Conservation (phyloP, 208 protist genomes). For the Leishmania braziliensis region DNA sequence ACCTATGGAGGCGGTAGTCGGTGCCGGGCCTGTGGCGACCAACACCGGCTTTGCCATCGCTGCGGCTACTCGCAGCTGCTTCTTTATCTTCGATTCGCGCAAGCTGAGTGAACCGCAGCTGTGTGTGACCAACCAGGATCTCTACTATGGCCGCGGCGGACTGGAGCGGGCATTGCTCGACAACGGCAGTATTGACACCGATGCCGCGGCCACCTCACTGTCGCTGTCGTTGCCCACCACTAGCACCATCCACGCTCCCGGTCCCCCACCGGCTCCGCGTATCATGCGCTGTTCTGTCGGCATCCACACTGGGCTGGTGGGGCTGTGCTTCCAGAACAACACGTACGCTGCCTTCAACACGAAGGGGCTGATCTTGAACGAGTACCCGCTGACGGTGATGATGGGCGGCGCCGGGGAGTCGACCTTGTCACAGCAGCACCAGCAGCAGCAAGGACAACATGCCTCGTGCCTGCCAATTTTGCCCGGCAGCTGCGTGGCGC, state of each 20-base stretch:
- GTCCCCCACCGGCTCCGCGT: conserved; percentile 19
- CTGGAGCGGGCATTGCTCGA: background rate
- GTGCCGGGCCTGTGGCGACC: conserved; percentile 36
- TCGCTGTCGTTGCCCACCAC: background rate
- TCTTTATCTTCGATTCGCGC: conserved; percentile 79
- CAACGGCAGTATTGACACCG: background rate
- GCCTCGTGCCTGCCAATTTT: conserved; percentile 18
- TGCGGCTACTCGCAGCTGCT: conserved; percentile 48
- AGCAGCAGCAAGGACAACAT: conserved; percentile 3
- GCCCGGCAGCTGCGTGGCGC: conserved; percentile 58
- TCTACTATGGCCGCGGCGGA: conserved; percentile 36
- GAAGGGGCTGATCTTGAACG: conserved; percentile 58
- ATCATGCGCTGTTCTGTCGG: conserved; percentile 70
- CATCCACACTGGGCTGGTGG: conserved; percentile 76
- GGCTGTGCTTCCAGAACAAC: conserved; percentile 70
- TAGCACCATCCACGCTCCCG: background rate
- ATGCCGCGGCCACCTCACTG: background rate
- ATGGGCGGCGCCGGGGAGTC: conserved; percentile 11
- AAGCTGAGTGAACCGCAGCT: conserved; percentile 60
- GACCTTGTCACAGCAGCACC: conserved; percentile 17
- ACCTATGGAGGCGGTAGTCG: conserved; percentile 37
- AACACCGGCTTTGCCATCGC: conserved; percentile 56
- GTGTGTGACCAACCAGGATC: conserved; percentile 28
- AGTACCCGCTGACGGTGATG: conserved; percentile 48
- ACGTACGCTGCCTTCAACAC: conserved; percentile 79